A percentile compares a stretch with the other conserved stretches of the same genome.
phyloP scores from a whole-genome alignment of 2,329 filamentous ascomycete genomes.

The Ascochyta lentis region DNA sequence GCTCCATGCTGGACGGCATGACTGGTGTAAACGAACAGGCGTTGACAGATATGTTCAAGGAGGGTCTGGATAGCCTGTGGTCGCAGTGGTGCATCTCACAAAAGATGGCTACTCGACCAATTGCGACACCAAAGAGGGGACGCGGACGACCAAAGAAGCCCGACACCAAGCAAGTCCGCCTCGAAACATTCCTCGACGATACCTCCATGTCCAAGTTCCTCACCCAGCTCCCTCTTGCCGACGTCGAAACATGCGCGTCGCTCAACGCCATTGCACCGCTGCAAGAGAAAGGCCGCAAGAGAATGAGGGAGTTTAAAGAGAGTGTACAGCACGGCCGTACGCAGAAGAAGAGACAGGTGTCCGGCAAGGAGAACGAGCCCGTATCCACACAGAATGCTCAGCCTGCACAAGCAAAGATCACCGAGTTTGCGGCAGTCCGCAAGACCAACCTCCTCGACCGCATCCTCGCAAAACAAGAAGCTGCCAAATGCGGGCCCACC shows the following conservation, averaged over 20 bases:
- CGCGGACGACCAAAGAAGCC: slow-evolving; percentile 43
- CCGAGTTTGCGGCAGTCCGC: slow-evolving; percentile 49
- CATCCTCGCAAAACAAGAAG: slow-evolving; percentile 58
- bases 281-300: slow-evolving; percentile 70
- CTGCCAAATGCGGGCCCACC: slow-evolving; percentile 45
- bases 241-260: slow-evolving; percentile 61
- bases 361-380: slow-evolving; percentile 43
- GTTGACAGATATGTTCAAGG: slow-evolving; percentile 59
- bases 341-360: slow-evolving; percentile 38
- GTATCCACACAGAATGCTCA: slow-evolving; percentile 17
- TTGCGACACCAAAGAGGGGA: slow-evolving; percentile 44
- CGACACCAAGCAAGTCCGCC: slow-evolving; percentile 53
- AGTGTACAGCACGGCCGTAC: slow-evolving; percentile 55
- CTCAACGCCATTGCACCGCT: slow-evolving; percentile 62
- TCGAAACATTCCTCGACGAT: slow-evolving; percentile 52
- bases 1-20: slow-evolving; percentile 34
- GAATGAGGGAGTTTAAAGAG: slow-evolving; percentile 72
- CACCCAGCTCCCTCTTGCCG: slow-evolving; percentile 61
- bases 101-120: slow-evolving; percentile 34
- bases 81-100: slow-evolving; percentile 45
- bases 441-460: slow-evolving; percentile 57
- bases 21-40: slow-evolving; percentile 54
- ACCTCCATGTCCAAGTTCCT: slow-evolving; percentile 58
- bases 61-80: slow-evolving; percentile 56
- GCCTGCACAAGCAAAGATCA: slow-evolving; percentile 44